A percentile compares a stretch with the other conserved stretches of the same genome.
Evolutionary conservation across 176 grass and related monocot species (phyloP).

Genomic region (Microstegium vimineum): DNA sequence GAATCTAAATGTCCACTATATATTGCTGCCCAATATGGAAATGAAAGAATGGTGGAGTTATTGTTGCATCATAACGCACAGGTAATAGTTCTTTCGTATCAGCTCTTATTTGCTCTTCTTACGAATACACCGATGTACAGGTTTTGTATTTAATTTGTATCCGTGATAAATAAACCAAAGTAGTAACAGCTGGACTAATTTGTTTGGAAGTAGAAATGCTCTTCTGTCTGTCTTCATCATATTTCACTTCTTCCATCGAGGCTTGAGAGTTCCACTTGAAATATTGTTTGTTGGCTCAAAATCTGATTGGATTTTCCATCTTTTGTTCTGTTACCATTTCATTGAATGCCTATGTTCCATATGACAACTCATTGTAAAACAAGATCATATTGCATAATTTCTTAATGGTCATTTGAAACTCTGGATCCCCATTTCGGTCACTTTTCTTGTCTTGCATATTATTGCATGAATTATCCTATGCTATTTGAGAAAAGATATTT

Average conservation of each 20-base stretch:
- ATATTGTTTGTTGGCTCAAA: not conserved
- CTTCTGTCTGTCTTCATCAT: too few relatives aligned
- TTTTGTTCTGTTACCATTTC: not conserved
- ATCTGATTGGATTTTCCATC: not conserved
- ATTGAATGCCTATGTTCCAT: not conserved
- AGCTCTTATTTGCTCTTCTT: not conserved
- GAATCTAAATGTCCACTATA: not conserved
- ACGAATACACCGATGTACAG: not conserved
- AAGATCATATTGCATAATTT: not conserved
- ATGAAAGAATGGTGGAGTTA: conserved; percentile 5
- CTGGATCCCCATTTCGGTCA: not conserved
- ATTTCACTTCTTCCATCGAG: too few relatives aligned
- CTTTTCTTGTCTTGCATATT: not conserved
- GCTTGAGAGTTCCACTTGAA: too few relatives aligned
- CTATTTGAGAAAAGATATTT: not conserved
- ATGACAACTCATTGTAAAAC: not conserved
- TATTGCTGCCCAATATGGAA: conserved; percentile 12
- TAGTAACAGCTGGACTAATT: not conserved
- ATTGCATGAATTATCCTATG: not conserved
- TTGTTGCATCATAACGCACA: not conserved
- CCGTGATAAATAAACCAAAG: not conserved
- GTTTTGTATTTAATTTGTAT: not conserved
- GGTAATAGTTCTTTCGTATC: not conserved
- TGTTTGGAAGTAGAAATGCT: not conserved
- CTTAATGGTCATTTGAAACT: not conserved